Evolutionary conservation across 225 moss, liverwort and hornwort genomes (phyloP), one percentile per base, ranked within the genome.

Genomic region (Asterella californica): DNA sequence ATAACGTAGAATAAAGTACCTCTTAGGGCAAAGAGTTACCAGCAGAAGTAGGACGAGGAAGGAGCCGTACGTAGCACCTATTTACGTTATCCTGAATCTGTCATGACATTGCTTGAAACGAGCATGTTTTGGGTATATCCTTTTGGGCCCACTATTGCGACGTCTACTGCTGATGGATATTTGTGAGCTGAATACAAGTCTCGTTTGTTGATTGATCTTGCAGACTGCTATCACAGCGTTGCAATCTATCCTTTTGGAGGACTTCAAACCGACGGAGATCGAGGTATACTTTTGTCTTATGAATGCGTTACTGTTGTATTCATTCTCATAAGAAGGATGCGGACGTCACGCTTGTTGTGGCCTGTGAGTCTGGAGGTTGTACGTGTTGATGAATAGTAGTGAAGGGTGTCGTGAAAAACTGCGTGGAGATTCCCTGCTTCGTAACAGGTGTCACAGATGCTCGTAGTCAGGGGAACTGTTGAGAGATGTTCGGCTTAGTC

Each of bases 241-340:
- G 70, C 93, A 93, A 53, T 90, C 88, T 60, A 91, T 96, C 50
- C 92, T 96, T 42, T 54, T 91, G 45, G 95, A 96, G 81, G 95
- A 96, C 60, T 96, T 93, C 79, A 96, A 96, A 77, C 91, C 95
- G 18, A 93, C 88, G 12, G 92, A 93, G 84, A 96, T 93, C 76
- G 93, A 96, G 91, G 95, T 93, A 80, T 6, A 37, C 47, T 32
- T 19, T 24, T 70, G 15, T 11, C 17, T 4, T 71, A 4, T 27
- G 4, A 2, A 17, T 19, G 33, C 6, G 12, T 74, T 33, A 30
- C 34, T 9, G 9, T 32, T 30, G 29, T 17, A 54, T 15, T 54
- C 49, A 48, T 19, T 50, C 14, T 42, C 3, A 11, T 30, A 49
- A 8, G 32, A 45, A 34, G 9, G 47, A n/a, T 47, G n/a, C 70